A percentile compares a stretch with the other conserved stretches of the same genome.
Conservation (phyloP, 2,329 filamentous ascomycete genomes). For the Fusarium robinianum region DNA sequence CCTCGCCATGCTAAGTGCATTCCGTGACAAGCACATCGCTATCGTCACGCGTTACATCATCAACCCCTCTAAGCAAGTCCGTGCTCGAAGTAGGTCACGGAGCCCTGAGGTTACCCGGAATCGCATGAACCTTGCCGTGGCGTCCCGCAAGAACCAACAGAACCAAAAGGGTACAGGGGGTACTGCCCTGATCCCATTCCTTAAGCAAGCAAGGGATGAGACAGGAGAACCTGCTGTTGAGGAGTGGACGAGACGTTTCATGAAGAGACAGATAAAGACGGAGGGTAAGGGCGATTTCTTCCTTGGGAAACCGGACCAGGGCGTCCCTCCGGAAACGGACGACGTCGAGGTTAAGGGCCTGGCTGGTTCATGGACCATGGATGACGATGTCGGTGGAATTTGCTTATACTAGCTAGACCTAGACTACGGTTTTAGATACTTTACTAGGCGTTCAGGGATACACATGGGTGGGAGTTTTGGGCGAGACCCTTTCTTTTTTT, state of each 20-base stretch:
- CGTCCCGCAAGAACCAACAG: conserved; percentile 54
- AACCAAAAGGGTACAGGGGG: conserved; percentile 89
- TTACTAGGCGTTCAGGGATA: background rate
- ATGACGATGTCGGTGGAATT: conserved; percentile 73
- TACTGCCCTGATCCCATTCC: conserved; percentile 89
- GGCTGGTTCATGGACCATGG: conserved; percentile 86
- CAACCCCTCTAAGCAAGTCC: conserved; percentile 77
- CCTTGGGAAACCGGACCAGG: conserved; percentile 55
- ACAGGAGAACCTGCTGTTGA: conserved; percentile 88
- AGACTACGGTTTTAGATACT: background rate
- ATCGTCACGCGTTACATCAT: conserved; percentile 97
- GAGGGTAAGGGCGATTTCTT: conserved; percentile 62
- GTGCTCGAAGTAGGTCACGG: conserved; percentile 64
- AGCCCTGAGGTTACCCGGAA: conserved; percentile 57
- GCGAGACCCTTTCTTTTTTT: background rate
- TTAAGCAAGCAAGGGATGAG: conserved; percentile 96
- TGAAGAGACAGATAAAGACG: conserved; percentile 56
- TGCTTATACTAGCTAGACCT: conserved; percentile 59
- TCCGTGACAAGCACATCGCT: conserved; percentile 93
- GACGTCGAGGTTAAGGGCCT: conserved; percentile 66
- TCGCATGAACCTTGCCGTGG: conserved; percentile 65
- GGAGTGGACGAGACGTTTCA: conserved; percentile 62
- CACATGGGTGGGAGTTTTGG: background rate
- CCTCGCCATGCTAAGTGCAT: conserved; percentile 67
- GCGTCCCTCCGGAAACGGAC: conserved; percentile 45